A percentile compares a stretch with the other conserved stretches of the same genome.
Evolutionary conservation across 2,329 filamentous ascomycete species (phyloP).

Genomic region (Beauveria medogensis): DNA sequence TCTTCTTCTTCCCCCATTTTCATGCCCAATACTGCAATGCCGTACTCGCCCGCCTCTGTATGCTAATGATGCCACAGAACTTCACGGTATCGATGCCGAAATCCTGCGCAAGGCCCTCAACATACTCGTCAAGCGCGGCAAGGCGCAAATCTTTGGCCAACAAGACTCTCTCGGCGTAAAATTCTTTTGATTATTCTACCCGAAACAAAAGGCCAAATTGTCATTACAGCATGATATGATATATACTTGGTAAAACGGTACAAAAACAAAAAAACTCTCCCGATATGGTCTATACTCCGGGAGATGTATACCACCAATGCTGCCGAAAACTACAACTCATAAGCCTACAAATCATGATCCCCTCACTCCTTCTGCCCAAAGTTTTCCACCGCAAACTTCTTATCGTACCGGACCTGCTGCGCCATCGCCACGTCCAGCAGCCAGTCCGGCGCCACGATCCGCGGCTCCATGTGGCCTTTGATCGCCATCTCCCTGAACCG

Average conservation of each 20-base stretch:
- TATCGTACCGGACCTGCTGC: constrained; percentile 65
- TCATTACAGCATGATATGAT: constrained; percentile 2
- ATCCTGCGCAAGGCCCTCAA: constrained; percentile 71
- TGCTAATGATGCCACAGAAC: constrained; percentile 44
- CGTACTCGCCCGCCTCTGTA: neutral
- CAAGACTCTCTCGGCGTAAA: constrained; percentile 89
- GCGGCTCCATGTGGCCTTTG: constrained; percentile 69
- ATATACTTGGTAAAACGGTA: neutral
- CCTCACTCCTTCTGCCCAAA: constrained; percentile 26
- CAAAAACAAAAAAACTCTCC: neutral
- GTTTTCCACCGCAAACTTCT: constrained; percentile 49
- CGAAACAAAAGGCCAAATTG: neutral
- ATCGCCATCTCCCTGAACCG: constrained; percentile 73
- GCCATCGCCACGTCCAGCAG: constrained; percentile 81
- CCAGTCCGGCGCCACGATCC: constrained; percentile 84
- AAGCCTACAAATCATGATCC: no score
- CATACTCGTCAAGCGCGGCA: constrained; percentile 79
- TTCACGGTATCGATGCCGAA: constrained; percentile 80
- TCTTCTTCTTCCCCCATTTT: neutral
- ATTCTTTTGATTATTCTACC: constrained; percentile 64
- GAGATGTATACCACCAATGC: neutral
- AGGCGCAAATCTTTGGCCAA: constrained; percentile 85
- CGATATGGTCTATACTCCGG: neutral
- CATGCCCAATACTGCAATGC: no score
- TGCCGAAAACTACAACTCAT: neutral